Percentiles rank a stretch among this genome's conserved stretches.
Conservation (phyloP, 2,329 filamentous ascomycete species). For the Penicillium sp. region DNA sequence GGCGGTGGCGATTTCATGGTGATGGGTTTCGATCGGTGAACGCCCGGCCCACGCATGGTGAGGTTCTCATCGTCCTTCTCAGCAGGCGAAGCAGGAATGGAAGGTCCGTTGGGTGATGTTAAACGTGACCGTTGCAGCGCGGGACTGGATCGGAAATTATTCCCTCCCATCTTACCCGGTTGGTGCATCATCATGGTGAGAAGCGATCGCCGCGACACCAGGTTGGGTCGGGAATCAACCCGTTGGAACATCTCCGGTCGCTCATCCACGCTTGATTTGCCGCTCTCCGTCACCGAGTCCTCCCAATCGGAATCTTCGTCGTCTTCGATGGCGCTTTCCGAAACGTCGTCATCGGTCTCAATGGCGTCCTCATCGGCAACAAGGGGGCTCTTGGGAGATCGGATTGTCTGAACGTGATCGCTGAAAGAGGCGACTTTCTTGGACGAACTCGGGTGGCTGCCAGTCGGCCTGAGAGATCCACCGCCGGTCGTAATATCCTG, state of each 20-base stretch:
- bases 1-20: slow-evolving; percentile 66
- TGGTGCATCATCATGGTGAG: slow-evolving; percentile 87
- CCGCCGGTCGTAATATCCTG: slow-evolving; percentile 57
- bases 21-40: slow-evolving; percentile 77
- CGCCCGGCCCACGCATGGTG: slow-evolving; percentile 59
- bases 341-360: slow-evolving; percentile 65
- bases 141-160: slow-evolving; percentile 51
- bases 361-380: slow-evolving; percentile 57
- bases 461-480: slow-evolving; percentile 47
- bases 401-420: slow-evolving; percentile 68
- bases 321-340: slow-evolving; percentile 79
- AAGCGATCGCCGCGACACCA: slow-evolving; percentile 81
- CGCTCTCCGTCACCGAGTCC: slow-evolving; percentile 74
- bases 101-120: slow-evolving; percentile 67
- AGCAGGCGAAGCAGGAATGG: slow-evolving; percentile 58
- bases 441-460: slow-evolving; percentile 32
- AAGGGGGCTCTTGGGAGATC: slow-evolving; percentile 54
- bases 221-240: slow-evolving; percentile 81
- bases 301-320: slow-evolving; percentile 63
- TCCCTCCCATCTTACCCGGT: slow-evolving; percentile 68
- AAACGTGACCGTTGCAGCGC: slow-evolving; percentile 54
- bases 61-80: slow-evolving; percentile 63
- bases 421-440: slow-evolving; percentile 84
- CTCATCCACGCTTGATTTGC: slow-evolving; percentile 77
- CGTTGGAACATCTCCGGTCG: slow-evolving; percentile 74